phyloP scores from a whole-genome alignment of 352 stramenopile genomes.

The Globisporangium polare region DNA sequence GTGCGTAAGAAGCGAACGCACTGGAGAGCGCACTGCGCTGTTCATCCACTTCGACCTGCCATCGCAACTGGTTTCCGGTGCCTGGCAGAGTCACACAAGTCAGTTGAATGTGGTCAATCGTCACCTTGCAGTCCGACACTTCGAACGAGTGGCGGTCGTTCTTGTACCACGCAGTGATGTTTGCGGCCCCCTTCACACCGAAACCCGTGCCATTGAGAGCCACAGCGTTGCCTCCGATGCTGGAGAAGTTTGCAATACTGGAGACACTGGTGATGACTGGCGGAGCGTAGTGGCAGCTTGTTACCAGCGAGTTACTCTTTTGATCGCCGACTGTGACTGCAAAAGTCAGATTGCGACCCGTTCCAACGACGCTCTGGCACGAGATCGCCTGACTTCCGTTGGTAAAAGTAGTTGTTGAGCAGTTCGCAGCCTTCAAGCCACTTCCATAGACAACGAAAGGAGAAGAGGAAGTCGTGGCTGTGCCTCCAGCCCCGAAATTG shows the following conservation, averaged over 20 bases:
- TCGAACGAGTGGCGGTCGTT: conserved; percentile 39
- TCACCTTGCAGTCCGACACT: conserved; percentile 38
- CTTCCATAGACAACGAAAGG: conserved; percentile 31
- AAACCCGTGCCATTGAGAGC: conserved; percentile 44
- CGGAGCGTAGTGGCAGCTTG: conserved; percentile 31
- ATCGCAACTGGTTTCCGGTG: conserved; percentile 28
- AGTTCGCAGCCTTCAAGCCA: conserved; percentile 29
- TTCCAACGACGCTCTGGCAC: conserved; percentile 34
- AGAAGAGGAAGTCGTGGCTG: conserved; percentile 12
- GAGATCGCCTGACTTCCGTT: conserved; percentile 24
- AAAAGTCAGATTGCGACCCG: conserved; percentile 33
- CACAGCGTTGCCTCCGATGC: conserved; percentile 25
- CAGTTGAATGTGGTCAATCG: conserved; percentile 36
- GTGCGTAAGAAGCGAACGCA: conserved; percentile 25
- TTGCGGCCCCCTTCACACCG: conserved; percentile 29
- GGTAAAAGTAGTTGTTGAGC: conserved; percentile 12
- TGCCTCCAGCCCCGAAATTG: conserved; percentile 30
- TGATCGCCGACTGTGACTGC: conserved; percentile 32
- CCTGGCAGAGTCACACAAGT: conserved; percentile 31
- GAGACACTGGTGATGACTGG: conserved; percentile 24
- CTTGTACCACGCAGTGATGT: conserved; percentile 29
- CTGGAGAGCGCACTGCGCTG: conserved; percentile 22
- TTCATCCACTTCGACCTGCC: conserved; percentile 34
- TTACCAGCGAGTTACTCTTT: conserved; percentile 19
- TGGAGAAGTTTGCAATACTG: conserved; percentile 20